Conservation (phyloP, 1,139 yeast genomes). For the Magnusiomyces fungicola region DNA sequence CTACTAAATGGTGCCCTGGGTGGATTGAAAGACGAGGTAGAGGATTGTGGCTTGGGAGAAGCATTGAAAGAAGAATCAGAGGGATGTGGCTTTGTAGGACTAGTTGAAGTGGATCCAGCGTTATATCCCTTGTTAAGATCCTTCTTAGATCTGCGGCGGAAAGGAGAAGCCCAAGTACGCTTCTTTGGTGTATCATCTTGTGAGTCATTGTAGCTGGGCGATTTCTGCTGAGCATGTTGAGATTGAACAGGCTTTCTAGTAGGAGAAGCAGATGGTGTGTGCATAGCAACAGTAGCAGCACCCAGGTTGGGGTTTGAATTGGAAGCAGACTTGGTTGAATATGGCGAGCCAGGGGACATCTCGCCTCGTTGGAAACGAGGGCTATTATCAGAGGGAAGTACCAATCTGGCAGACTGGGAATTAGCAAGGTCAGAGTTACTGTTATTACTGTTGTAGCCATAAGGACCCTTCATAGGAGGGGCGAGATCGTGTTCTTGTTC, state of each 20-base stretch:
- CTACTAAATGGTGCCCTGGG: too few species aligned
- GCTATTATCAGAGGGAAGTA: not conserved
- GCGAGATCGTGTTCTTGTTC: not conserved
- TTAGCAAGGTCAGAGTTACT: not conserved
- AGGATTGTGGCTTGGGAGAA: too few species aligned
- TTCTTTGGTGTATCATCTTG: constrained; percentile 16
- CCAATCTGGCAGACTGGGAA: not conserved
- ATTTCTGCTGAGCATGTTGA: not conserved
- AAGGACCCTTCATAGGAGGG: not conserved
- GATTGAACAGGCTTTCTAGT: not conserved
- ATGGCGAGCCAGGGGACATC: not conserved
- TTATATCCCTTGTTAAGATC: constrained; percentile 26
- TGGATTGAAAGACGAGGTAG: constrained; percentile 1
- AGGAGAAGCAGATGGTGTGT: not conserved
- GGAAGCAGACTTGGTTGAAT: not conserved
- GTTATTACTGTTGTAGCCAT: not conserved
- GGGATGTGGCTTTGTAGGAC: too few species aligned
- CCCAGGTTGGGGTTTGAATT: not conserved
- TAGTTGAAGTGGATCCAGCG: constrained; percentile 15
- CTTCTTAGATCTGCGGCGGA: constrained; percentile 29
- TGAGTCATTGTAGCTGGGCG: not conserved
- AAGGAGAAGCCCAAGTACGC: constrained; percentile 37
- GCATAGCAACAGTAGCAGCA: too few species aligned
- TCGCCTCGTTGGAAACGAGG: too few species aligned
- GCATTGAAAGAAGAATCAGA: too few species aligned